Evolutionary conservation across 2,329 filamentous ascomycete genomes (phyloP).

Genomic region (Bipolaris victoriae): DNA sequence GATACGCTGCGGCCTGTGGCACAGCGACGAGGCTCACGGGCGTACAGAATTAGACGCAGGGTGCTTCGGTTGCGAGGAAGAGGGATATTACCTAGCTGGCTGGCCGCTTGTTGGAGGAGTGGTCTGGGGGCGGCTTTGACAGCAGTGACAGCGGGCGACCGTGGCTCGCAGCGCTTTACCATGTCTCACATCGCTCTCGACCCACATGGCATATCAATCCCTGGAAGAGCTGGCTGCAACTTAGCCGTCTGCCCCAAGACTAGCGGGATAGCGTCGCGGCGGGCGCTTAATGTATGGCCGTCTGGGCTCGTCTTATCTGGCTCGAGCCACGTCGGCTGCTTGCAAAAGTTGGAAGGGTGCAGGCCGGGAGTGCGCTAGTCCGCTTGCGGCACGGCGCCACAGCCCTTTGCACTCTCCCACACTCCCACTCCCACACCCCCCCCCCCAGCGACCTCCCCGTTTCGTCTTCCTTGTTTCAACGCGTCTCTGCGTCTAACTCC

Average conservation of each 20-base stretch:
- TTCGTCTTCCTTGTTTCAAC: slow-evolving; percentile 13
- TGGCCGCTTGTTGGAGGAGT: slow-evolving; percentile 2
- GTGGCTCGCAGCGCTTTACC: slow-evolving; percentile 19
- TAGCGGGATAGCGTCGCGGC: slow-evolving; percentile 23
- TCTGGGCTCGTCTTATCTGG: slow-evolving; percentile 24
- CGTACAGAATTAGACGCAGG: slow-evolving; percentile 39
- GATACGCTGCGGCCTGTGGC: slow-evolving; percentile 32
- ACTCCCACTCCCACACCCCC: not conserved
- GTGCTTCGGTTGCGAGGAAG: slow-evolving; percentile 30
- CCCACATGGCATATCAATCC: slow-evolving; percentile 8
- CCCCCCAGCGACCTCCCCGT: slow-evolving; percentile 18
- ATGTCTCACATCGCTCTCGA: slow-evolving; percentile 19
- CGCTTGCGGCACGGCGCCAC: slow-evolving; percentile 15
- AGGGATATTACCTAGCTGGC: slow-evolving; percentile 27
- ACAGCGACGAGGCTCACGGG: slow-evolving; percentile 28
- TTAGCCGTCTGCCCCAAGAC: slow-evolving; percentile 14
- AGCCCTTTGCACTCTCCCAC: not conserved
- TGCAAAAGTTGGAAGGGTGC: slow-evolving; percentile 6
- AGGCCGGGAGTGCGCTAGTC: slow-evolving; percentile 17
- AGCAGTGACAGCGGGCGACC: slow-evolving; percentile 26
- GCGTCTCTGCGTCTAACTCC: slow-evolving; percentile 19
- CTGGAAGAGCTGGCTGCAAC: slow-evolving; percentile 10
- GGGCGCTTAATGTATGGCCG: slow-evolving; percentile 32
- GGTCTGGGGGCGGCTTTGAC: slow-evolving; percentile 5
- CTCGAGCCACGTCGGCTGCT: slow-evolving; percentile 25